A percentile compares a stretch with the other conserved stretches of the same genome.
phyloP scores from a whole-genome alignment of 441 rosid genomes.

The Geranium incanum region DNA sequence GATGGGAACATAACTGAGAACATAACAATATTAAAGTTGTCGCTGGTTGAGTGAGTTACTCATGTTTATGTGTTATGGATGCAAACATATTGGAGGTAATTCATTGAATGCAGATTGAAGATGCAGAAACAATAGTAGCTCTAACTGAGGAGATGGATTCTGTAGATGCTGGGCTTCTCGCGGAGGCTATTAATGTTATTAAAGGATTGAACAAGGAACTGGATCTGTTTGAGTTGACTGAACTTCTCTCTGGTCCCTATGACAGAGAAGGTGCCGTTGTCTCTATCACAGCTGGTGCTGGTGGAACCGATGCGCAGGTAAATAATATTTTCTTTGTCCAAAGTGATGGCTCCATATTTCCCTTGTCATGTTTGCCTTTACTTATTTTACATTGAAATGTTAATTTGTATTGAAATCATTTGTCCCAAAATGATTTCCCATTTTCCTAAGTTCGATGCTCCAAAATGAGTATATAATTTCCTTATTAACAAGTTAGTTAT shows the following conservation, averaged over 20 bases:
- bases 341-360: neutral
- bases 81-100: slow-evolving; percentile 8
- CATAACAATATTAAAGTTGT: neutral
- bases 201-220: slow-evolving; percentile 60
- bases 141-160: slow-evolving; percentile 92
- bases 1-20: neutral
- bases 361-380: no score
- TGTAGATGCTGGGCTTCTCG: slow-evolving; percentile 67
- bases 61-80: slow-evolving; percentile 8
- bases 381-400: no score
- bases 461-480: no score
- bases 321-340: slow-evolving; percentile 16
- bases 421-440: no score
- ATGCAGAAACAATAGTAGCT: slow-evolving; percentile 73
- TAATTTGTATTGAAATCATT: no score
- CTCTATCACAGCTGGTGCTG: slow-evolving; percentile 88
- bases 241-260: slow-evolving; percentile 88
- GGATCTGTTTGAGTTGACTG: slow-evolving; percentile 71
- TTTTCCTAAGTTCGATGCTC: no score
- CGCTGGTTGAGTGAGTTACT: neutral
- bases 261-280: slow-evolving; percentile 86
- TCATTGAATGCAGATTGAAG: slow-evolving; percentile 57
- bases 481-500: no score
- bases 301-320: slow-evolving; percentile 98
- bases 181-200: slow-evolving; percentile 63